Evolutionary conservation across 164 flowering plant species (phyloP), one percentile per base, ranked within the genome.

Genomic region (Dillenia suffruticosa): DNA sequence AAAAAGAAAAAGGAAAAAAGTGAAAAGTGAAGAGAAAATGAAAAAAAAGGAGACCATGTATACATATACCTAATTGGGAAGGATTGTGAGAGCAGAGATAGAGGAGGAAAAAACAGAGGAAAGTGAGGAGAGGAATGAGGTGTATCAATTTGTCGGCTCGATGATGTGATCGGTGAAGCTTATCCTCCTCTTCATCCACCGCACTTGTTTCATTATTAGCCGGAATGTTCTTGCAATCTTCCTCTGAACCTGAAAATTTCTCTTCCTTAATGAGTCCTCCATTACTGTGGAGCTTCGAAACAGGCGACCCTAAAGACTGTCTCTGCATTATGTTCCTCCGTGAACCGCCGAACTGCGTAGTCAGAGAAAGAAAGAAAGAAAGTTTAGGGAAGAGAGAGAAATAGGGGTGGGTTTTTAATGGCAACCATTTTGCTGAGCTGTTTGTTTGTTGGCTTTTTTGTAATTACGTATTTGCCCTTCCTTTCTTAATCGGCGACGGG

Each of bases 51-150:
- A 48, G 51, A 48, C 24, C 48, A 24, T 12, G 17, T 1, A 13
- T 9, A 5, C 46, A 19, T 54, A 58, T 69, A 88, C 95, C 90
- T 63, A 76, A 71, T 51, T 48, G 85, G 46, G 89, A 69, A 17
- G 95, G 95, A 59, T 65, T 67, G 72, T 84, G 82, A 50, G 95
- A 88, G 61, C 64, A 72, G 73, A 88, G 83, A 55, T 79, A 88
- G 57, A 88, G 90, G 61, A 85, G 46, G 63, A 85, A 74, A 69
- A 88, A 78, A 73, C 92, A 88, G 68, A 82, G 19, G 61, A 88
- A 58, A 1, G 78, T 83, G 63, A 88, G 83, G 24, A 84, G 26
- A 0, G 96, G 96, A 13, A 86, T 82, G 55, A 82, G 67, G 70
- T 88, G 96, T 51, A 88, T 75, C 55, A 76, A 64, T 56, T 66